Base-by-base conservation (phyloP, 108 stramenopile species). In the Fistulifera pelliculosa region DNA sequence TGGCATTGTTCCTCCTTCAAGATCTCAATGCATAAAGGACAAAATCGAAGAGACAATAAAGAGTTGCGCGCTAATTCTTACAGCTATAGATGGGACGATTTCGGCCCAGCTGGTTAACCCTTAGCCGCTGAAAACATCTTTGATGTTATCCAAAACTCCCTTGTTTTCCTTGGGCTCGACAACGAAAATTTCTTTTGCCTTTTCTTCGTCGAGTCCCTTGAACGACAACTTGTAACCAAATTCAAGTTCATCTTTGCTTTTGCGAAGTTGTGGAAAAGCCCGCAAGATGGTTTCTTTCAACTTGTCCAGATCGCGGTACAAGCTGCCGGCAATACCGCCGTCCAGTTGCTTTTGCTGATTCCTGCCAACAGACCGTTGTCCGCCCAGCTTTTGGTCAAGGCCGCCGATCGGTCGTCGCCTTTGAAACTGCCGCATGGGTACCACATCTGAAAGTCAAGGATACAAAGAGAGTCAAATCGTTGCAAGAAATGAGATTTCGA, bases 341-440 rank as follows among this genome's bases (percentile, higher is more conserved):
- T 93, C 90, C 1, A 93, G 56, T 68, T 93, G 90, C 24, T 86
- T 80, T 93, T 93, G 49, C 80, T 76, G 47, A 93, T 58, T 22
- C 75, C 74, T 27, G 79, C 43, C 27, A 92, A 51, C 38, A 85
- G 39, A 13, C 81, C 81, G 39, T 68, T 57, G 40, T 76, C 80
- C 1, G 70, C 55, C 28, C 69, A 82, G 26, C 48, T 58, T 57
- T 80, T 67, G 52, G 70, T 62, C 27, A 92, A 68, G 14, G 85
- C 83, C 31, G 70, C 74, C n/a, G 84, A 85, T 54, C 76, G 66
- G 39, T 87, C 83, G 54, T 92, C 90, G 11, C 90, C 90, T 62
- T 92, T 92, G 84, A 92, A 87, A 39, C 68, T 68, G 23, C 90
- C 90, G 53, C 90, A 92, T 25, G 90, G 90, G 50, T 92, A 92